Base-by-base conservation (phyloP, 1,139 yeast genomes). In the Nadsonia starkeyi-henricii region DNA sequence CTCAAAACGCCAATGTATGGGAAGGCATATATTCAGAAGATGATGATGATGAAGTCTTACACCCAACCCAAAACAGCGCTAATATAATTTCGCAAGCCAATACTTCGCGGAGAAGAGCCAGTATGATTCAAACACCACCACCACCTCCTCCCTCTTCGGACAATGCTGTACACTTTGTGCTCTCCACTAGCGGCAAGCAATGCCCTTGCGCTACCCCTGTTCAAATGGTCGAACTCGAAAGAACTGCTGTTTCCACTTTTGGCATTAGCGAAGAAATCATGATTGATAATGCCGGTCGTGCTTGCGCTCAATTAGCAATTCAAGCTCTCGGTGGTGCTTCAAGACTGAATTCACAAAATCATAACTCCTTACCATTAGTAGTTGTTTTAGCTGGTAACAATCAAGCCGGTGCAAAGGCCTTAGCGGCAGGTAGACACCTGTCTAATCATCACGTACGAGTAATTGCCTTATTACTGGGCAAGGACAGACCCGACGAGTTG, bases 371-470 rank as follows among this genome's bases (percentile, higher is more conserved):
- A 9, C 96, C 96, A 1, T 66, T 85, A 51, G 82, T 85, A 2
- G 69, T 88, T 17, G 67, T 83, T 8, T 69, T 86, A 28, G 79
- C 79, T 13, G 95, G 95, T 23, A 77, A 81, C 57, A 80, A 79
- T 52, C 71, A 83, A 51, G 74, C 91, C 28, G 95, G 95, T 15
- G 72, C 79, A 7, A 69, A 88, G 49, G 89, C 93, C 0, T 67
- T 85, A 50, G 85, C 91, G 0, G 72, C 91, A 0, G 95, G 89
- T 0, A 77, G 95, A 53, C 89, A 84, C 56, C 70, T 89, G 52
- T 70, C 82, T 44, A 85, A 85, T 59, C 82, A 83, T 54, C 88
- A 86, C 0, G 74, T 83, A 8, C 67, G 85, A 47, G 85, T 82
- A 0, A 67, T 85, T 50, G 80, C 80, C 4, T n/a, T 47, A 28